Evolutionary conservation across 2,329 filamentous ascomycete genomes (phyloP).

Genomic region (Talaromyces amestolkiae): DNA sequence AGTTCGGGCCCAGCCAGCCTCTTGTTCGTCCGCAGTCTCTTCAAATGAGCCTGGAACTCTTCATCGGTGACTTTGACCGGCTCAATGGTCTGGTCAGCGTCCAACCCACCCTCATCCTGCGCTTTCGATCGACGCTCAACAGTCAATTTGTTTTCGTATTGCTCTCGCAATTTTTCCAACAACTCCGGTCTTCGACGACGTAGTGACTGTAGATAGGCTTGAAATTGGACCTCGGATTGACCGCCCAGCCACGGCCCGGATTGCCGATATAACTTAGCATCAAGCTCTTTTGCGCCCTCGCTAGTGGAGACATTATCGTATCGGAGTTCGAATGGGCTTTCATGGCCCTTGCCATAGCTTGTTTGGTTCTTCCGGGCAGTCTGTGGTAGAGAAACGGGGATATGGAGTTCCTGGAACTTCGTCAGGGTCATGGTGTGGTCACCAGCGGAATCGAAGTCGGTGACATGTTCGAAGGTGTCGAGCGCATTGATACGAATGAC

Average conservation of each 20-base stretch:
- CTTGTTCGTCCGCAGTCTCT: slow-evolving; percentile 42
- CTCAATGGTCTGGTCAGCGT: slow-evolving; percentile 29
- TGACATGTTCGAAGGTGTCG: slow-evolving; percentile 83
- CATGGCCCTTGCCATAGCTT: slow-evolving; percentile 25
- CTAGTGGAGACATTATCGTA: slow-evolving; percentile 47
- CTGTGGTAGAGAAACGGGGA: slow-evolving; percentile 62
- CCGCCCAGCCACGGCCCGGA: slow-evolving; percentile 59
- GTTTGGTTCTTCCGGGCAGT: neutral
- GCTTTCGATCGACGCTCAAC: slow-evolving; percentile 38
- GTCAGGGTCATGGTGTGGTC: slow-evolving; percentile 76
- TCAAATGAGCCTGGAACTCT: slow-evolving; percentile 48
- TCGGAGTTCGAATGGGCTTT: slow-evolving; percentile 43
- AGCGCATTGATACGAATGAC: slow-evolving; percentile 72
- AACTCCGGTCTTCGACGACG: slow-evolving; percentile 41
- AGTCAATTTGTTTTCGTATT: slow-evolving; percentile 33
- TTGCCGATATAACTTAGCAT: slow-evolving; percentile 54
- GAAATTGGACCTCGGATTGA: slow-evolving; percentile 56
- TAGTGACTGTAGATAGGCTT: slow-evolving; percentile 49
- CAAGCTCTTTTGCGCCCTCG: slow-evolving; percentile 31
- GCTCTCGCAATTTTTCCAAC: slow-evolving; percentile 37
- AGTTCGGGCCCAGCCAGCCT: slow-evolving; percentile 53
- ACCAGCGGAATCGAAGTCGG: slow-evolving; percentile 78
- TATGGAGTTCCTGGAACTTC: slow-evolving; percentile 80
- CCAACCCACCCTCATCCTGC: slow-evolving; percentile 40
- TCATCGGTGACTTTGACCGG: slow-evolving; percentile 40